Base-by-base conservation (phyloP, 495 filamentous ascomycete genomes). In the Hypoxylon lienhwacheense region DNA sequence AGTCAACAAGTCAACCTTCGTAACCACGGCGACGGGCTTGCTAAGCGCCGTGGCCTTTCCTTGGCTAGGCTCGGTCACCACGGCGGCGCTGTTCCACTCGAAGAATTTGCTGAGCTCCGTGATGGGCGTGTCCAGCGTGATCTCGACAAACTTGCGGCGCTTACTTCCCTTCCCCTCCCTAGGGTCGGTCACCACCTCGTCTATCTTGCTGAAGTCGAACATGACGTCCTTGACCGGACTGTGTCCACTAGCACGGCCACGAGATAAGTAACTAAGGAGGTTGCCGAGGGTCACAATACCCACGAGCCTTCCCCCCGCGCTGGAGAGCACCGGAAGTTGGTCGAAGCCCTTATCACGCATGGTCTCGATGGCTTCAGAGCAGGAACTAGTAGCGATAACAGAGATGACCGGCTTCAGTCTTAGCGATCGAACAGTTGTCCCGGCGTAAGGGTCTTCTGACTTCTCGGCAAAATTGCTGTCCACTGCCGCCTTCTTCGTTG, bases 261-360 rank as follows among this genome's bases (percentile, higher is more conserved):
- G 81, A 7, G 87, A 90, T 59, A 98, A 85, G 70, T 87, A 90
- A 65, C 84, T 89, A 32, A 98, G 82, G n/a, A 97, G 73, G 66
- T 98, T 97, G 15, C 93, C 93, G 33, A 98, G 80, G 1, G 93
- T 98, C 11, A 97, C 85, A 2, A 98, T 82, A 17, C 93, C 93
- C 14, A 93, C 89, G 12, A 98, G 84, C 61, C 81, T 85, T 45
- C 78, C 76, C 47, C 77, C 81, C 10, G 79, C 73, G 6, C 82
- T 79, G 7, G 85, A 78, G 2, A 95, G 83, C 4, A 98, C 91
- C 15, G 93, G 93, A 21, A 98, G 83, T 70, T 98, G 93, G 59
- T 98, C 93, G 66, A 96, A 98, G 26, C 90, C 87, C 70, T 89
- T 92, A 50, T 97, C 95, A 44, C 92, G 86, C 93, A 98, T 97